phyloP scores from a whole-genome alignment of 257 asterid genomes.

The Lantana camara region DNA sequence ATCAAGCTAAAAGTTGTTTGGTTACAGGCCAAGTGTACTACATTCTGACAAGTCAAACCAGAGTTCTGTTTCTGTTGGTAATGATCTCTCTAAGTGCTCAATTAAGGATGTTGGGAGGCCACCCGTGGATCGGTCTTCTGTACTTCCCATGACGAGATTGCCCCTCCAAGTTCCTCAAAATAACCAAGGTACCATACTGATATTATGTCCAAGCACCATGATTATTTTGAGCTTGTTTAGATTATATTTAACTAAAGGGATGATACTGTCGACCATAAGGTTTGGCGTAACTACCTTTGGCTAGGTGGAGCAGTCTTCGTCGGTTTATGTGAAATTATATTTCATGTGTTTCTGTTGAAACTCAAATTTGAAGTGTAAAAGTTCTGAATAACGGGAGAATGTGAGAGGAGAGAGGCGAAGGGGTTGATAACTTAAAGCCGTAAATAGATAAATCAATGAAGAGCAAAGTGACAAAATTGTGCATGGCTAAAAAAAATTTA shows the following conservation, averaged over 20 bases:
- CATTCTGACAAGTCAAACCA: conserved; percentile 65
- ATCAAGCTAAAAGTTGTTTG: conserved; percentile 25
- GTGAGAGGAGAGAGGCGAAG: no score
- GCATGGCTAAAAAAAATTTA: no score
- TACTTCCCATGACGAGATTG: conserved; percentile 60
- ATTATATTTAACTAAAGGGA: neutral
- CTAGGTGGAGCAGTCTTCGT: no score
- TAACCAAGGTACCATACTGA: conserved; percentile 62
- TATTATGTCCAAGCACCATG: neutral
- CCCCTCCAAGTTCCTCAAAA: conserved; percentile 85
- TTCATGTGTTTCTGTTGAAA: no score
- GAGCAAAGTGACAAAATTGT: no score
- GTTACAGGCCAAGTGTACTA: conserved; percentile 69
- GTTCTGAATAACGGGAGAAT: no score
- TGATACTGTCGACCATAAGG: no score
- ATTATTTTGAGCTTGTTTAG: neutral
- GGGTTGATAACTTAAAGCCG: no score
- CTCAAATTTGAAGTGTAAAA: no score
- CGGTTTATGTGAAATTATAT: no score
- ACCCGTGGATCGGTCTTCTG: conserved; percentile 49
- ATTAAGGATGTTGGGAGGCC: conserved; percentile 73
- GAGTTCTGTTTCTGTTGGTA: conserved; percentile 50
- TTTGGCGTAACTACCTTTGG: no score
- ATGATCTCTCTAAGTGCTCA: conserved; percentile 73
- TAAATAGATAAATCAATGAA: no score